phyloP scores from a whole-genome alignment of 257 asterid genomes.

The Oldenlandia corymbosa region DNA sequence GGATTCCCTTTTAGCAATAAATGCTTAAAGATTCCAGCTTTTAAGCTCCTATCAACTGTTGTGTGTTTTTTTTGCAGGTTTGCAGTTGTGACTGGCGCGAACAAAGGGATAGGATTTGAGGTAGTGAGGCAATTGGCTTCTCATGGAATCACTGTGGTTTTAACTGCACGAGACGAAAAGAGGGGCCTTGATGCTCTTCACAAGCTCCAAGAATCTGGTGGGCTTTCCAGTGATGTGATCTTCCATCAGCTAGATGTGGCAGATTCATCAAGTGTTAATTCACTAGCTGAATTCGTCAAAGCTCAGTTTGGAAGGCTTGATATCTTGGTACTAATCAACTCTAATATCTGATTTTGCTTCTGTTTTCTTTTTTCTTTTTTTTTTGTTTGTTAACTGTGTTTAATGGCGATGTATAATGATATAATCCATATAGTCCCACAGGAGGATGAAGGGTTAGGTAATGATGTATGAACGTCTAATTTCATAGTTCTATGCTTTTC shows the following conservation, averaged over 20 bases:
- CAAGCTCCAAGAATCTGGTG: slow-evolving; percentile 22
- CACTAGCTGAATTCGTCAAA: slow-evolving; percentile 33
- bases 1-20: not conserved
- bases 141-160: slow-evolving; percentile 33
- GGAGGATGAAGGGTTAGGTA: no score
- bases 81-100: slow-evolving; percentile 51
- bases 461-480: no score
- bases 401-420: no score
- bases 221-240: slow-evolving; percentile 20
- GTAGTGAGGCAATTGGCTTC: slow-evolving; percentile 38
- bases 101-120: slow-evolving; percentile 47
- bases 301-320: slow-evolving; percentile 42
- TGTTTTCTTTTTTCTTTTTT: no score
- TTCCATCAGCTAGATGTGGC: slow-evolving; percentile 53
- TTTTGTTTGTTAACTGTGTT: not conserved
- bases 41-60: not conserved
- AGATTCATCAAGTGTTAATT: slow-evolving; percentile 25
- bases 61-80: slow-evolving; percentile 13
- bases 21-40: not conserved
- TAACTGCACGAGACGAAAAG: slow-evolving; percentile 41
- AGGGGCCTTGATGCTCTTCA: slow-evolving; percentile 38
- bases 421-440: no score
- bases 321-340: slow-evolving; percentile 33
- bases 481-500: no score
- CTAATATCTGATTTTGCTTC: not conserved